These are phyloP conservation scores for Hemileia vastatrix DNA, from an alignment of 1,284 basidiomycete species.

Conservation along the genomic window DNA sequence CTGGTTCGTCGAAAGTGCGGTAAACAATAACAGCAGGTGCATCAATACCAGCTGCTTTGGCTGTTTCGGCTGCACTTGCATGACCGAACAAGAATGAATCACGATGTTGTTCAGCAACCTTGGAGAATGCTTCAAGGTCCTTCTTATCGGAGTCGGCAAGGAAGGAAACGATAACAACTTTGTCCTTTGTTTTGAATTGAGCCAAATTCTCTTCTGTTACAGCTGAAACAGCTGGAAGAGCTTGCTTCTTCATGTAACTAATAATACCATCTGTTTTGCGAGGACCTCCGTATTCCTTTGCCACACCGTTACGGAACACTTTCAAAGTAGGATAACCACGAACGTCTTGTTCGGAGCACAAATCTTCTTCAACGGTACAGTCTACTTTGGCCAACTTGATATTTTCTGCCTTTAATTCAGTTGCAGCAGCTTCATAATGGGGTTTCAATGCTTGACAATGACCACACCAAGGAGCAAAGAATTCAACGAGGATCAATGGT, in stretches of 20 bases:
- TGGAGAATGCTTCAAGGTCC: conserved; percentile 62
- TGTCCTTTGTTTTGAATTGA: conserved; percentile 82
- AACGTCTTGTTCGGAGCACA: conserved; percentile 39
- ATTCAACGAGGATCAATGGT: conserved; percentile 81
- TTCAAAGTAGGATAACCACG: conserved; percentile 76
- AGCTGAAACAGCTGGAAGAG: conserved; percentile 71
- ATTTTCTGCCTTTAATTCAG: conserved; percentile 67
- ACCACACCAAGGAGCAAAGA: conserved; percentile 68
- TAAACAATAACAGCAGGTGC: conserved; percentile 82
- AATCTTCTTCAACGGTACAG: conserved; percentile 52
- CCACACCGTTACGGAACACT: conserved; percentile 77
- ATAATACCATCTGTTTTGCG: conserved; percentile 94
- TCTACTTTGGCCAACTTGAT: conserved; percentile 81
- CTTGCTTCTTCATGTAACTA: conserved; percentile 93
- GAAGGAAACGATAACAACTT: conserved; percentile 81
- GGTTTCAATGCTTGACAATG: conserved; percentile 67
- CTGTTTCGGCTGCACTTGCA: conserved; percentile 59
- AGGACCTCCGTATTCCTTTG: conserved; percentile 71
- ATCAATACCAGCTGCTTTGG: conserved; percentile 60
- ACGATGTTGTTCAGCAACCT: conserved; percentile 72
- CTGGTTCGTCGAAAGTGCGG: conserved; percentile 81
- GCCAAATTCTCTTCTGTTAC: conserved; percentile 66
- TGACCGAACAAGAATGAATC: conserved; percentile 90
- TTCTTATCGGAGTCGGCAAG: conserved; percentile 59
- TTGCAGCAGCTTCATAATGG: conserved; percentile 93